These are phyloP conservation scores for Capillidium heterosporum DNA, from an alignment of 371 early-diverging fungal species.

Conservation along the genomic window DNA sequence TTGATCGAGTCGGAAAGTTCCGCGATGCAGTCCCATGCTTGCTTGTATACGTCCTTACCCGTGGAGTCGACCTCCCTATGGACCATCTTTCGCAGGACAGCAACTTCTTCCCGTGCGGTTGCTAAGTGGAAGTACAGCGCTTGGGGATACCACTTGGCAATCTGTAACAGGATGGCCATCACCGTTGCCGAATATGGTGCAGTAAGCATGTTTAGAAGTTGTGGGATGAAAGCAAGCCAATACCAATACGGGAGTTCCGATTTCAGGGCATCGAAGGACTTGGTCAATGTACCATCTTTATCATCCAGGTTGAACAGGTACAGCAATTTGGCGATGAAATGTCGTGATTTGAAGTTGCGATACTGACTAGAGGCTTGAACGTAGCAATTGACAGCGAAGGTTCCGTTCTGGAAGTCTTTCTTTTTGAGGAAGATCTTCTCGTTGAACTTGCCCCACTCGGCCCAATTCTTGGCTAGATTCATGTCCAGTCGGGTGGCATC, in stretches of 20 bases:
- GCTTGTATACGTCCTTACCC: slow-evolving; percentile 11
- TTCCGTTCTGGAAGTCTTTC: slow-evolving; percentile 57
- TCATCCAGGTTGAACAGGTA: slow-evolving; percentile 90
- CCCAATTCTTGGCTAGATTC: slow-evolving; percentile 85
- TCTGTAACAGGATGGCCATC: slow-evolving; percentile 61
- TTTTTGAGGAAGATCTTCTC: slow-evolving; percentile 49
- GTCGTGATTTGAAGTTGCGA: slow-evolving; percentile 71
- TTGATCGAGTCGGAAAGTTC: slow-evolving; percentile 93
- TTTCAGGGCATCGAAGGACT: slow-evolving; percentile 74
- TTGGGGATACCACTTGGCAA: slow-evolving; percentile 93
- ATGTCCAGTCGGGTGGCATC: slow-evolving; percentile 84
- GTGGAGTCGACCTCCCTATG: slow-evolving; percentile 8
- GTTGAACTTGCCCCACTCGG: slow-evolving; percentile 92
- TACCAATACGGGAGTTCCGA: slow-evolving; percentile 88
- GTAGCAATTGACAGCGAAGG: slow-evolving; percentile 89
- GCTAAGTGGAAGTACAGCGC: slow-evolving; percentile 15
- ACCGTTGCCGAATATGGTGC: slow-evolving; percentile 69
- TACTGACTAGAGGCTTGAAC: slow-evolving; percentile 85
- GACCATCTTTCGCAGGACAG: slow-evolving; percentile 7
- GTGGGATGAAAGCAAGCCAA: slow-evolving; percentile 96
- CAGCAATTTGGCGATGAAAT: slow-evolving; percentile 76
- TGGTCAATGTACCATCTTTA: slow-evolving; percentile 45
- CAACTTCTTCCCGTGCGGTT: slow-evolving; percentile 11
- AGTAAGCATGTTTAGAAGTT: slow-evolving; percentile 60
- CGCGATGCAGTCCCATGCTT: slow-evolving; percentile 69